A percentile compares a stretch with the other conserved stretches of the same genome.
phyloP scores from a whole-genome alignment of 345 rosid genomes.

The Aethionema arabicum region DNA sequence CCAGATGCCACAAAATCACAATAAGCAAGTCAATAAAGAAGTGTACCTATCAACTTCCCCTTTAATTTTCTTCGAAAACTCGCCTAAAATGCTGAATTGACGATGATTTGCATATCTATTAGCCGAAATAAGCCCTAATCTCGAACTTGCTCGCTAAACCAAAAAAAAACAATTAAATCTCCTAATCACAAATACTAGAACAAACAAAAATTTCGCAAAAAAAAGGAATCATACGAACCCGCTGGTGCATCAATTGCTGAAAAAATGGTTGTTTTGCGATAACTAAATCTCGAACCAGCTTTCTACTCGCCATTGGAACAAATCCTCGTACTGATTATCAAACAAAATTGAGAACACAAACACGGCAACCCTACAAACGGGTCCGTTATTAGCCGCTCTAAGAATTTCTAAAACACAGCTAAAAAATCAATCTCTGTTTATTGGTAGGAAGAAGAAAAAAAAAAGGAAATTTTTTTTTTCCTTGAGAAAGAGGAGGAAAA shows the following conservation, averaged over 20 bases:
- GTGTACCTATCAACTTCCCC: conserved; percentile 55
- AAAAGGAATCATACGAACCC: conserved; percentile 40
- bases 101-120: conserved; percentile 48
- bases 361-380: conserved; percentile 3
- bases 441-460: background rate
- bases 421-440: background rate
- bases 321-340: conserved; percentile 2
- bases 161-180: conserved; percentile 15
- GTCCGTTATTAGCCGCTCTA: conserved; percentile 12
- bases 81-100: conserved; percentile 68
- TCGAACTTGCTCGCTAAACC: conserved; percentile 44
- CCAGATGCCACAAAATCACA: background rate
- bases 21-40: background rate
- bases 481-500: conserved; percentile 26
- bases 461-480: background rate
- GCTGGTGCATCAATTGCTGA: conserved; percentile 39
- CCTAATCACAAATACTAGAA: conserved; percentile 17
- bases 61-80: conserved; percentile 70
- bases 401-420: background rate
- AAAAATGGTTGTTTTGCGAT: conserved; percentile 51
- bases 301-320: conserved; percentile 69
- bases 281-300: conserved; percentile 68
- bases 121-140: conserved; percentile 39
- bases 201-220: background rate
- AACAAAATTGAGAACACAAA: background rate